phyloP scores from a whole-genome alignment of 2,329 filamentous ascomycete species.

The Clonostachys chloroleuca region DNA sequence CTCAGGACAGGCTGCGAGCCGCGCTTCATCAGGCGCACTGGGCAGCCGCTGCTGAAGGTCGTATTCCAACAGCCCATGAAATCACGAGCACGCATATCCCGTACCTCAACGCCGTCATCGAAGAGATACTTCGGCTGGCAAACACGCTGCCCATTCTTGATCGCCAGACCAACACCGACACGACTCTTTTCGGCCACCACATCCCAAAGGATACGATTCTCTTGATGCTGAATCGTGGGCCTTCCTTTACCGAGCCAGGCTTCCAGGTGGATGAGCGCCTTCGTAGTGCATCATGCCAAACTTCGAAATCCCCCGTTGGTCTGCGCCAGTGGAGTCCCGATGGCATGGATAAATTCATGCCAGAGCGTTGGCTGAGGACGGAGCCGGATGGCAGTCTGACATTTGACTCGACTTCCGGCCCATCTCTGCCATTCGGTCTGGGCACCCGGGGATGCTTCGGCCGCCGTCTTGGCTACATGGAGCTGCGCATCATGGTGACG shows the following conservation, averaged over 20 bases:
- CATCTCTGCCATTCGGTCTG: slow-evolving; percentile 23
- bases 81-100: slow-evolving; percentile 12
- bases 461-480: slow-evolving; percentile 16
- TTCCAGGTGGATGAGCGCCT: slow-evolving; percentile 5
- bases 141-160: slow-evolving; percentile 4
- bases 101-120: slow-evolving; percentile 22
- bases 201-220: slow-evolving; percentile 18
- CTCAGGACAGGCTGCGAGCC: slow-evolving; percentile 12
- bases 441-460: slow-evolving; percentile 30
- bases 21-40: slow-evolving; percentile 8
- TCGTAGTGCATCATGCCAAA: background rate
- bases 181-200: slow-evolving; percentile 13
- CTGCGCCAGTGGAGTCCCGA: background rate
- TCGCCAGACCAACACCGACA: slow-evolving; percentile 10
- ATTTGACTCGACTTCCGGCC: slow-evolving; percentile 22
- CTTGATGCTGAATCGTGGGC: slow-evolving; percentile 5
- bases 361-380: slow-evolving; percentile 2
- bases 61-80: slow-evolving; percentile 13
- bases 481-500: slow-evolving; percentile 17
- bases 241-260: slow-evolving; percentile 1
- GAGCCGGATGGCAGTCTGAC: background rate
- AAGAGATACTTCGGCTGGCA: slow-evolving; percentile 20
- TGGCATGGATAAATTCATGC: background rate
- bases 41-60: slow-evolving; percentile 8
- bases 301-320: background rate